These are phyloP conservation scores for Oryza glaberrima DNA, from an alignment of 176 grass and related monocot species.

Conservation along the genomic window DNA sequence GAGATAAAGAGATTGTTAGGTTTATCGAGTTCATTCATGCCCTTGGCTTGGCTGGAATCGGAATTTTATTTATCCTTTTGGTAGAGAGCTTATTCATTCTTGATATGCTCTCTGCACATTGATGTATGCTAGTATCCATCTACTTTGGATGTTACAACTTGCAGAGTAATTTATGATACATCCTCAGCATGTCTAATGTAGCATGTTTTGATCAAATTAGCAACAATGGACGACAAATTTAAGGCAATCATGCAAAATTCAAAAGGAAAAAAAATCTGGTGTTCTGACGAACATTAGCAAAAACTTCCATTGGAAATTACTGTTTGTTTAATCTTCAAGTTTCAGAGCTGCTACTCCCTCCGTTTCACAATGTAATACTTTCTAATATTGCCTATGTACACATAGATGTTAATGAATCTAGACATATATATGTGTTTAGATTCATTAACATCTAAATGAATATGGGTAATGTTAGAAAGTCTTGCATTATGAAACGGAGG, in stretches of 20 bases:
- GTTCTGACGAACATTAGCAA: background rate
- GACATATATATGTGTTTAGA: too few species aligned
- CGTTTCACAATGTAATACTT: too few species aligned
- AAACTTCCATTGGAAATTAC: background rate
- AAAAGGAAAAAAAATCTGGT: background rate
- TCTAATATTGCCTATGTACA: too few species aligned
- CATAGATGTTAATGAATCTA: too few species aligned
- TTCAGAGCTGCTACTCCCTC: background rate
- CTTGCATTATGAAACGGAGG: too few species aligned
- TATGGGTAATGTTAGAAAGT: too few species aligned
- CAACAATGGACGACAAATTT: background rate
- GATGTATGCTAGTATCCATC: background rate
- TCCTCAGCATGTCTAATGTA: background rate
- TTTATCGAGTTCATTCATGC: constrained; percentile 20
- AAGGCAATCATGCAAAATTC: background rate
- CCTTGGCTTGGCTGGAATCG: constrained; percentile 13
- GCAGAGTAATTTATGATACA: background rate
- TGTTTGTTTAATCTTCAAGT: background rate
- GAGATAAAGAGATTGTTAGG: background rate
- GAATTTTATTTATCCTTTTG: constrained; percentile 2
- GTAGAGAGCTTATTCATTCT: constrained; percentile 2
- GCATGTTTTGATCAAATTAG: background rate
- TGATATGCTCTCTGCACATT: constrained; percentile 3
- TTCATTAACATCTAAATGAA: too few species aligned
- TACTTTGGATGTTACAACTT: background rate